Evolutionary conservation across 1,284 basidiomycete species (phyloP).

Genomic region (Mycena citricolor): DNA sequence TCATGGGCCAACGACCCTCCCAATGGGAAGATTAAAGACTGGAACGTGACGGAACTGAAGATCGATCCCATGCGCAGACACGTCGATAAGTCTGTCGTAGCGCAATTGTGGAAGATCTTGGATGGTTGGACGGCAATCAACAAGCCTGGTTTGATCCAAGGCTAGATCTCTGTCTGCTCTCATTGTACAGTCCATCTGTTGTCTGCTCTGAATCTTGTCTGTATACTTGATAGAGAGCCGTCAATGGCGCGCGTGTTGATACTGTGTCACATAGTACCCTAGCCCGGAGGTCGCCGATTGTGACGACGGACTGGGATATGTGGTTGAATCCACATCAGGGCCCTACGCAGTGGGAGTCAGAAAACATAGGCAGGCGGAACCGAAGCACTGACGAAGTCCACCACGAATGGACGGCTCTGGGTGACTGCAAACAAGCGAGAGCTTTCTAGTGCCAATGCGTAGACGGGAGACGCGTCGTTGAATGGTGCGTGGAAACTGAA

Average conservation of each 20-base stretch:
- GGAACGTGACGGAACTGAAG: conserved; percentile 96
- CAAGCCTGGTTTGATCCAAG: conserved; percentile 72
- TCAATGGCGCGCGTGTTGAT: too few relatives aligned
- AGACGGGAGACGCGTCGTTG: conserved; percentile 73
- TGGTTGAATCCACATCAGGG: too few relatives aligned
- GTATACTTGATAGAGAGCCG: too few relatives aligned
- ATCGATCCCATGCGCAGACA: conserved; percentile 89
- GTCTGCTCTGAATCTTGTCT: too few relatives aligned
- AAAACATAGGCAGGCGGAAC: background rate
- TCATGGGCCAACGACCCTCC: conserved; percentile 91
- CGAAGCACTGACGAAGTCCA: conserved; percentile 59
- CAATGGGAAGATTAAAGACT: conserved; percentile 87
- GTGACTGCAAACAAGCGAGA: conserved; percentile 74
- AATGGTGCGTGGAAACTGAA: conserved; percentile 78
- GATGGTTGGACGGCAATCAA: conserved; percentile 83
- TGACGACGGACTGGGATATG: too few relatives aligned
- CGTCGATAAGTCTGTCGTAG: conserved; percentile 93
- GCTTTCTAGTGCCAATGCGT: conserved; percentile 66
- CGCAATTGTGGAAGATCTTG: conserved; percentile 91
- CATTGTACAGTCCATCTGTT: too few relatives aligned
- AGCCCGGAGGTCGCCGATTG: too few relatives aligned
- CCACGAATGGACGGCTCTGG: conserved; percentile 69
- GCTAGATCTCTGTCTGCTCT: too few relatives aligned
- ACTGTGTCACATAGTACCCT: too few relatives aligned
- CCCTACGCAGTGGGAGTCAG: conserved; percentile 1